Evolutionary conservation across 148 eudicot genomes (phyloP).

Genomic region (Amaranthus cruentus): DNA sequence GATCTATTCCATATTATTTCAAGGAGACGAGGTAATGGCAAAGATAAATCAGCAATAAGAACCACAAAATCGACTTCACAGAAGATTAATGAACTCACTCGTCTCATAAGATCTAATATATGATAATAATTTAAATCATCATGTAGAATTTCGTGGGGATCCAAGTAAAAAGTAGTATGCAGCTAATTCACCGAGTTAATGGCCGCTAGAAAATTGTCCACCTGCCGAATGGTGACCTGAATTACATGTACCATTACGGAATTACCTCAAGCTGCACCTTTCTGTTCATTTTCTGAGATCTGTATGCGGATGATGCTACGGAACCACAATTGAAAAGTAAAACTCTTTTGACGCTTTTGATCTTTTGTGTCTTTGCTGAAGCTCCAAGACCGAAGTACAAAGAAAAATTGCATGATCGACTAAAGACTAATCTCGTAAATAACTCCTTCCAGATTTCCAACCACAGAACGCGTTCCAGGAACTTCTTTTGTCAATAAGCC

Average conservation of each 20-base stretch:
- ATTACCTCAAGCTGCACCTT: neutral
- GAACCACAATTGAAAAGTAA: neutral
- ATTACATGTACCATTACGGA: neutral
- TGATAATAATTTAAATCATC: too few relatives aligned
- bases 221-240: neutral
- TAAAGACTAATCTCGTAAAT: conserved; percentile 59
- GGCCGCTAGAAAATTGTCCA: neutral
- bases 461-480: conserved; percentile 49
- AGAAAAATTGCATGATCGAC: conserved; percentile 2
- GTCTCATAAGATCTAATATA: neutral
- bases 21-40: too few relatives aligned
- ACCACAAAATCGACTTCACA: too few relatives aligned
- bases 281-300: neutral
- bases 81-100: neutral
- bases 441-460: conserved; percentile 57
- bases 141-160: too few relatives aligned
- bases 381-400: neutral
- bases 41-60: too few relatives aligned
- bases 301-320: neutral
- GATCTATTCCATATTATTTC: too few relatives aligned
- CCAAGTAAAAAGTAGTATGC: too few relatives aligned
- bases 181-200: too few relatives aligned
- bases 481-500: conserved; percentile 60
- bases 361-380: neutral
- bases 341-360: neutral